phyloP scores from a whole-genome alignment of 2,329 filamentous ascomycete genomes.

The Nemania sp. region DNA sequence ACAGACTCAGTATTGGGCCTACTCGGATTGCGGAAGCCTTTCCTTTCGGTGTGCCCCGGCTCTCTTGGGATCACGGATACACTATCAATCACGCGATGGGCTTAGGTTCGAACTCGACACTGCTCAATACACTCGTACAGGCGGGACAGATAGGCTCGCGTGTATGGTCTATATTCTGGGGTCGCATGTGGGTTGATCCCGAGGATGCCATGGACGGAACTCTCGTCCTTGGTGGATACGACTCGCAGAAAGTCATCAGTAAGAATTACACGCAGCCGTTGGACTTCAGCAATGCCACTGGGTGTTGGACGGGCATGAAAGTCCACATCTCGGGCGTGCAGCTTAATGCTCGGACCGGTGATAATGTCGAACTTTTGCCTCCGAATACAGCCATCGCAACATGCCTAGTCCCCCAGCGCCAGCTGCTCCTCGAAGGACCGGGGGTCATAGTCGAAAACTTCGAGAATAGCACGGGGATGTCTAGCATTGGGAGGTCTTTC shows the following conservation, averaged over 20 bases:
- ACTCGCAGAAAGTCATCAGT: constrained; percentile 38
- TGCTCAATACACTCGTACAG: constrained; percentile 18
- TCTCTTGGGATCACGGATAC: constrained; percentile 17
- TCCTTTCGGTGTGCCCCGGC: constrained; percentile 18
- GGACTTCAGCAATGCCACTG: constrained; percentile 31
- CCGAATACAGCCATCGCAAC: constrained; percentile 28
- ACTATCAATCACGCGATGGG: constrained; percentile 24
- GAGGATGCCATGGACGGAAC: constrained; percentile 36
- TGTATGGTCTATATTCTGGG: constrained; percentile 43
- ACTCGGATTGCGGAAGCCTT: not conserved
- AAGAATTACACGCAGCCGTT: constrained; percentile 36
- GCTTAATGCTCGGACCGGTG: constrained; percentile 37
- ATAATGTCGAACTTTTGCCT: constrained; percentile 35
- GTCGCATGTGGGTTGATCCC: constrained; percentile 36
- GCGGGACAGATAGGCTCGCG: constrained; percentile 19
- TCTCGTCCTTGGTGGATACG: constrained; percentile 41
- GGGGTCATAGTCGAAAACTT: not conserved
- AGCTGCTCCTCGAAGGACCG: constrained; percentile 3
- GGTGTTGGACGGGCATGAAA: constrained; percentile 38
- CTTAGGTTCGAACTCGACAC: constrained; percentile 22
- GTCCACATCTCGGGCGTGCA: constrained; percentile 30
- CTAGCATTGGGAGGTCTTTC: constrained; percentile 1
- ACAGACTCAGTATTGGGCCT: not conserved
- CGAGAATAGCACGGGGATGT: not conserved
- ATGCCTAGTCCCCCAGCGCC: constrained; percentile 19